Conservation (phyloP, 2,329 filamentous ascomycete species). For the Talaromyces islandicus region DNA sequence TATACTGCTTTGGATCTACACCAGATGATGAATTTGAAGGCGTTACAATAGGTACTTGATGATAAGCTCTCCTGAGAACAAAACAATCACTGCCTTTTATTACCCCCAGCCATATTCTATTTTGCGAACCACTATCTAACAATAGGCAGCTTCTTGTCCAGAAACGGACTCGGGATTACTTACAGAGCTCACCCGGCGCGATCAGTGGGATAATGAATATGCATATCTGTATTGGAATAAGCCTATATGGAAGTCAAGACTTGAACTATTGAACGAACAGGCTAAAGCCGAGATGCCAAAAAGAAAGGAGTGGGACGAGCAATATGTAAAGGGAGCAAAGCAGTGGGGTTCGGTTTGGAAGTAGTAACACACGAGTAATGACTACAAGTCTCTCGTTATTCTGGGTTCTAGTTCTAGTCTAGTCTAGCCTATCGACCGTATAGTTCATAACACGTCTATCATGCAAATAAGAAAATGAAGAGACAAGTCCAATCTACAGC, state of each 20-base stretch:
- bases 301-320: constrained; percentile 5
- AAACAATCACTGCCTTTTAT: neutral
- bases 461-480: neutral
- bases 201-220: constrained; percentile 7
- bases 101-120: neutral
- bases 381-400: neutral
- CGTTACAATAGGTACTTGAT: neutral
- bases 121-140: neutral
- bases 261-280: neutral
- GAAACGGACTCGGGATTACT: neutral
- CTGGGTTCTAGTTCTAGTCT: neutral
- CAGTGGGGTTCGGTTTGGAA: neutral
- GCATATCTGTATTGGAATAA: neutral
- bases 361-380: neutral
- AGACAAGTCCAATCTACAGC: constrained; percentile 15
- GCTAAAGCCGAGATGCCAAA: neutral
- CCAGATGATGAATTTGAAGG: neutral
- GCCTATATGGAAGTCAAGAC: neutral
- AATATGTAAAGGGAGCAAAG: neutral
- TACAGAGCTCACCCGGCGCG: neutral
- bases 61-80: neutral
- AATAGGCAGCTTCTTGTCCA: neutral
- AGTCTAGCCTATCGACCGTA: neutral
- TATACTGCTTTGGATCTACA: neutral
- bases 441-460: constrained; percentile 20